Conservation (phyloP, 306 rosid genomes). For the Pachyrhizus erosus region DNA sequence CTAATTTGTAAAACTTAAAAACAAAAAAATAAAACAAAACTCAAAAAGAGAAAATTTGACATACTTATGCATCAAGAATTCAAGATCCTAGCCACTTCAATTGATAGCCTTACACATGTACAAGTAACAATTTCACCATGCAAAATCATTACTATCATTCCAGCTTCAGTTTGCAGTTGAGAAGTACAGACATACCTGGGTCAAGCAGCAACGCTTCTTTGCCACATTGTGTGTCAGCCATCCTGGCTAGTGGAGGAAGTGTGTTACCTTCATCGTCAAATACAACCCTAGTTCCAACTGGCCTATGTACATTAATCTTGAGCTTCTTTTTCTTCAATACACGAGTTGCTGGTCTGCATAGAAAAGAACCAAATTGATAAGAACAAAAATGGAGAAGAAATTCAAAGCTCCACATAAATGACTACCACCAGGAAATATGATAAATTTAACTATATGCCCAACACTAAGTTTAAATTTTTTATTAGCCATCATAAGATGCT, state of each 20-base stretch:
- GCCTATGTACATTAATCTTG: slow-evolving; percentile 82
- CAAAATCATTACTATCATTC: neutral
- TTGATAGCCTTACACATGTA: neutral
- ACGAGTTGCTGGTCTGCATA: slow-evolving; percentile 61
- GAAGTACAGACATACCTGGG: slow-evolving; percentile 57
- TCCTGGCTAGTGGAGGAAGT: slow-evolving; percentile 76
- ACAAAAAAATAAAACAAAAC: no score
- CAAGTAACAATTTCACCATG: neutral
- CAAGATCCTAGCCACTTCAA: no score
- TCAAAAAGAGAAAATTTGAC: no score
- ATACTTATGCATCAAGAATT: no score
- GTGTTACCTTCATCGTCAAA: slow-evolving; percentile 89
- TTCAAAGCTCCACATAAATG: neutral
- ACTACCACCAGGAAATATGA: slow-evolving; percentile 1
- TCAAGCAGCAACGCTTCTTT: slow-evolving; percentile 57
- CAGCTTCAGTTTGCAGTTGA: slow-evolving; percentile 33
- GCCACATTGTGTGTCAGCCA: slow-evolving; percentile 62
- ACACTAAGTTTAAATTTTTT: slow-evolving; percentile 6
- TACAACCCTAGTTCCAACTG: slow-evolving; percentile 77
- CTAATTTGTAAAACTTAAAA: no score
- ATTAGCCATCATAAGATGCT: slow-evolving; percentile 18
- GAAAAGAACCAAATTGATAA: slow-evolving; percentile 20
- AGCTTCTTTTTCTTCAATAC: slow-evolving; percentile 84
- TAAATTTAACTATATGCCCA: neutral
- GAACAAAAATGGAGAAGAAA: slow-evolving; percentile 2